Percentiles rank a stretch among this genome's conserved stretches.
phyloP scores from a whole-genome alignment of 2,329 filamentous ascomycete species.

The Incumbomyces delicatus region DNA sequence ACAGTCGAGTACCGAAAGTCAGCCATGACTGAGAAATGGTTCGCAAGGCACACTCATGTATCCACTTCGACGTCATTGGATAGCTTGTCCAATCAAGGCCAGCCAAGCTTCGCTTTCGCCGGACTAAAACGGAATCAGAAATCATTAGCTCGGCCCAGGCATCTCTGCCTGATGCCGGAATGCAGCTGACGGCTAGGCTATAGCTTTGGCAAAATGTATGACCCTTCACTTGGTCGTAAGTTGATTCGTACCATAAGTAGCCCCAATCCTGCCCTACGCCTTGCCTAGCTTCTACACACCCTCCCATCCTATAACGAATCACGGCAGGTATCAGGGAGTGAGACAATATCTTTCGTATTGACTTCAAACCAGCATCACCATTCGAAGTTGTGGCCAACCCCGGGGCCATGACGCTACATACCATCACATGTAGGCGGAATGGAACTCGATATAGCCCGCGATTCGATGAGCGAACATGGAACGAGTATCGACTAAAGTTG shows the following conservation, averaged over 20 bases:
- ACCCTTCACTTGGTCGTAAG: background rate
- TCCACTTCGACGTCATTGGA: background rate
- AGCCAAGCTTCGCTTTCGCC: background rate
- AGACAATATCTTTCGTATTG: background rate
- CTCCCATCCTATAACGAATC: background rate
- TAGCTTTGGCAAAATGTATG: background rate
- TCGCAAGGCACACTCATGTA: too few relatives aligned
- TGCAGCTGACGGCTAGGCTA: background rate
- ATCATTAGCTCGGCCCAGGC: background rate
- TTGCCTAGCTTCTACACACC: background rate
- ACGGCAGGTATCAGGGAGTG: background rate
- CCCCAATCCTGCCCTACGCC: background rate
- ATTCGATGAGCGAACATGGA: background rate
- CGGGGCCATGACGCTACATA: background rate
- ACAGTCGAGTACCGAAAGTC: too few relatives aligned
- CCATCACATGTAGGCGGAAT: background rate
- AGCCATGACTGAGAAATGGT: too few relatives aligned
- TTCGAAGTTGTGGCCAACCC: too few relatives aligned
- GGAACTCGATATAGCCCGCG: background rate
- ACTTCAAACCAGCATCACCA: too few relatives aligned
- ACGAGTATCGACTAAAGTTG: background rate
- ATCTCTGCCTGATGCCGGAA: background rate
- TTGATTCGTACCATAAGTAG: background rate
- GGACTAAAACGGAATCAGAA: background rate
- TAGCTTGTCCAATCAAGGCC: background rate